Conservation (phyloP, 129 eudicot genomes). For the Smallanthus sonchifolius region DNA sequence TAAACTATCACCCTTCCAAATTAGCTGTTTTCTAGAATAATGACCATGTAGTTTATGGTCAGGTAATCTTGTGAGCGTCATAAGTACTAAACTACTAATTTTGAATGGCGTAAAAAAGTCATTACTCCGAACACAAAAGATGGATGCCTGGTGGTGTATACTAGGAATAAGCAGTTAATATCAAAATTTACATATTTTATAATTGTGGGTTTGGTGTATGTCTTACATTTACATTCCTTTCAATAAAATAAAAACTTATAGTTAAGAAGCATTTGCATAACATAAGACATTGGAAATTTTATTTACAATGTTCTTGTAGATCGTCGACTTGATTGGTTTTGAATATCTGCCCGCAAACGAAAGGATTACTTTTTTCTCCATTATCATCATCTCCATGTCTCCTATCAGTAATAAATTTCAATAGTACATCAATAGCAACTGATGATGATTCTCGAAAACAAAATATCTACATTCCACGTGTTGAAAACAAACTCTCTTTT, state of each 20-base stretch:
- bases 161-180: not conserved
- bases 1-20: too few relatives aligned
- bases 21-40: too few relatives aligned
- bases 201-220: not conserved
- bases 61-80: too few relatives aligned
- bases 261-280: constrained; percentile 3
- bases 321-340: not conserved
- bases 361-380: constrained; percentile 20
- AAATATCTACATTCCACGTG: too few relatives aligned
- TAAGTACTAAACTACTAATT: too few relatives aligned
- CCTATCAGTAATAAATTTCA: not conserved
- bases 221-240: constrained; percentile 17
- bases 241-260: not conserved
- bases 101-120: not conserved
- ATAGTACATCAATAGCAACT: not conserved
- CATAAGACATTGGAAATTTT: constrained; percentile 1
- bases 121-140: not conserved
- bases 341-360: constrained; percentile 7
- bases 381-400: constrained; percentile 30
- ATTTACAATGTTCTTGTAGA: constrained; percentile 13
- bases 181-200: not conserved
- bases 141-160: too few relatives aligned
- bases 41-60: too few relatives aligned
- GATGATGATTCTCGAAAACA: too few relatives aligned
- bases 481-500: too few relatives aligned